Percentiles rank a stretch among this genome's conserved stretches.
Evolutionary conservation across 2,329 filamentous ascomycete species (phyloP).

Genomic region (Fusarium pseudonygamai): DNA sequence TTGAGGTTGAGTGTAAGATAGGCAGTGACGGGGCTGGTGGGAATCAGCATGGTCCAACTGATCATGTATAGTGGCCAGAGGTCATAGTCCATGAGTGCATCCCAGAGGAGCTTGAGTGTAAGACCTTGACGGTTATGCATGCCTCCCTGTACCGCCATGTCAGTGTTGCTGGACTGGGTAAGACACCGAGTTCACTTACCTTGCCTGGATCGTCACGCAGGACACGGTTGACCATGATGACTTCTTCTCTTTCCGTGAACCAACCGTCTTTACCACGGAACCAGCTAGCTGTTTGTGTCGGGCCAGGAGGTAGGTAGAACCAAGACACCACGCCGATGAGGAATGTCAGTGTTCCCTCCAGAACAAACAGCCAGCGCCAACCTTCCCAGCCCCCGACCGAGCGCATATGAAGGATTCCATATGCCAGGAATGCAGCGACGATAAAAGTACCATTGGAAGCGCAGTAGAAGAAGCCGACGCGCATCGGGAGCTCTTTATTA

Average conservation of each 20-base stretch:
- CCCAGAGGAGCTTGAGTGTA: conserved; percentile 57
- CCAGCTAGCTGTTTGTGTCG: conserved; percentile 61
- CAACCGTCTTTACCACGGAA: conserved; percentile 62
- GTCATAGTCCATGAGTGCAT: conserved; percentile 63
- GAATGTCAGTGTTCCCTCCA: conserved; percentile 48
- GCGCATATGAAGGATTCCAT: conserved; percentile 64
- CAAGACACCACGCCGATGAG: conserved; percentile 33
- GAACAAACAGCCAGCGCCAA: conserved; percentile 66
- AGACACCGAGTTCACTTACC: neutral
- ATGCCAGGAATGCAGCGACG: conserved; percentile 38
- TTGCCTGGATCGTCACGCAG: conserved; percentile 65
- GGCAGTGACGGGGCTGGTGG: conserved; percentile 33
- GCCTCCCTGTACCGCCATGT: conserved; percentile 51
- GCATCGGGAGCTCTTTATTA: conserved; percentile 59
- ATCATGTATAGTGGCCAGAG: conserved; percentile 49
- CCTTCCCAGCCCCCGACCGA: conserved; percentile 61
- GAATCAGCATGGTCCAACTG: conserved; percentile 41
- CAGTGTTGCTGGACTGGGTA: neutral
- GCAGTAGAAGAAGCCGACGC: conserved; percentile 75
- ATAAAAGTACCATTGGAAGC: conserved; percentile 1
- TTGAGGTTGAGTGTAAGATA: conserved; percentile 63
- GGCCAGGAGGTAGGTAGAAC: conserved; percentile 38
- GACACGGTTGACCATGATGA: conserved; percentile 62
- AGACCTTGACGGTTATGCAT: conserved; percentile 68
- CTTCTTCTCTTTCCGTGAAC: conserved; percentile 65